Evolutionary conservation across 2,329 filamentous ascomycete species (phyloP).

Genomic region (Pezicula radicicola): DNA sequence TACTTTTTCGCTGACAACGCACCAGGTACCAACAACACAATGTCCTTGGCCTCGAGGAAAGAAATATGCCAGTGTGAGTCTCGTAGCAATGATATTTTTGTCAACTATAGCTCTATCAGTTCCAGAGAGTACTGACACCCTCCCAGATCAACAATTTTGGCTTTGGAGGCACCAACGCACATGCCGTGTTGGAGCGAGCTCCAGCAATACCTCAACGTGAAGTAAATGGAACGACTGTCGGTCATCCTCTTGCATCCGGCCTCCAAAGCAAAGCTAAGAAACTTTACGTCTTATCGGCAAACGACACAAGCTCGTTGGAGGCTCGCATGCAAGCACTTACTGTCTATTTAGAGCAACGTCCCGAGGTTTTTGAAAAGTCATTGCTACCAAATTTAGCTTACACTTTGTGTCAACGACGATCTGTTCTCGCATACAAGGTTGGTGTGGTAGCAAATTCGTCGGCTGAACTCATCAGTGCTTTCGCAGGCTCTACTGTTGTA

Average conservation of each 20-base stretch:
- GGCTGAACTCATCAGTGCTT: conserved; percentile 30
- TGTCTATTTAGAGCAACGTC: conserved; percentile 19
- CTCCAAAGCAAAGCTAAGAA: conserved; percentile 4
- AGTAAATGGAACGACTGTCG: background rate
- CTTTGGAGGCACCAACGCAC: conserved; percentile 31
- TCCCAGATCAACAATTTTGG: conserved; percentile 25
- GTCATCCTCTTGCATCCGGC: background rate
- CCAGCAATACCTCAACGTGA: conserved; percentile 4
- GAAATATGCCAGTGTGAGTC: conserved; percentile 40
- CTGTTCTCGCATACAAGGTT: conserved; percentile 19
- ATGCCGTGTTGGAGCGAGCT: conserved; percentile 34
- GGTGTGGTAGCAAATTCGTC: conserved; percentile 14
- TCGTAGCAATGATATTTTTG: no score
- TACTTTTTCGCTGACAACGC: conserved; percentile 33
- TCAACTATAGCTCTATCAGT: no score
- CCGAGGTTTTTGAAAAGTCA: conserved; percentile 20
- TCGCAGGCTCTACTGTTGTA: conserved; percentile 32
- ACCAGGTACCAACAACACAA: conserved; percentile 19
- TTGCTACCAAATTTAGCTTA: conserved; percentile 21
- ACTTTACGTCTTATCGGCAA: conserved; percentile 21
- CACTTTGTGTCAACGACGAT: conserved; percentile 24
- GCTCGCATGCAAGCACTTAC: conserved; percentile 14
- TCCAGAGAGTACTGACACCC: no score
- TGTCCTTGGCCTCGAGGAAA: conserved; percentile 31
- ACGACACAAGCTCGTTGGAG: conserved; percentile 16